Base-by-base conservation (phyloP, 2,329 filamentous ascomycete species). In the Epicoccum nigrum region DNA sequence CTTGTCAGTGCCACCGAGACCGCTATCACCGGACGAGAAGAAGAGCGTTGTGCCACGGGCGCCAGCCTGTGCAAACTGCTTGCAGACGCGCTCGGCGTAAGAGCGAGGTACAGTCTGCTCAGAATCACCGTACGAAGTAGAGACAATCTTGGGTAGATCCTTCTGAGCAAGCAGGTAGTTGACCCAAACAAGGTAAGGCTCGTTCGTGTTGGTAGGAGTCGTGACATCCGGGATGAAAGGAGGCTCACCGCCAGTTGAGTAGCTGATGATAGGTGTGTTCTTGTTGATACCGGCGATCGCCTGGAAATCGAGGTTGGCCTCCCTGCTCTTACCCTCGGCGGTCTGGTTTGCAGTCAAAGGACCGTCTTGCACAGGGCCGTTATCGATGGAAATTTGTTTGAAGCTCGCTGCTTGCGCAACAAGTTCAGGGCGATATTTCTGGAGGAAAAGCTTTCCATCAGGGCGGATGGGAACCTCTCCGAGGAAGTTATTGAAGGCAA, bases 151-250 rank as follows among this genome's bases (percentile, higher is more conserved):
- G 0, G 87, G 86, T 1, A 89, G 75, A 15, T 80, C 79, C 1
- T 77, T 69, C 16, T 86, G 79, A 1, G 73, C 70, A 0, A 86
- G 77, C 2, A 88, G 68, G 68, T 83, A 83, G 48, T 82, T 77
- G 7, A 88, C 75, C 76, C 83, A 88, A 12, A 78, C 78, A 1
- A 88, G 75, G 69, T 88, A 89, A 0, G 86, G 86, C 73, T 90
- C 87, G 68, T 89, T 90, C 58, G 77, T 79, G 67, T 86, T 80
- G 19, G 57, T 74, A 16, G 77, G 67, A 41, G 73, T 74, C 64
- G 58, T 76, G 11, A 76, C 59, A 32, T 83, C 77, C 0, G 83
- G 77, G 9, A 76, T 71, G 63, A 81, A 81, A 1, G 80, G 81
- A 37, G 78, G 83, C 17, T 70, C 73, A 15, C 86, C 86, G 17